Evolutionary conservation across 108 stramenopile species (phyloP), one percentile per base, ranked within the genome.

Genomic region (Cyclotella kingstonii): DNA sequence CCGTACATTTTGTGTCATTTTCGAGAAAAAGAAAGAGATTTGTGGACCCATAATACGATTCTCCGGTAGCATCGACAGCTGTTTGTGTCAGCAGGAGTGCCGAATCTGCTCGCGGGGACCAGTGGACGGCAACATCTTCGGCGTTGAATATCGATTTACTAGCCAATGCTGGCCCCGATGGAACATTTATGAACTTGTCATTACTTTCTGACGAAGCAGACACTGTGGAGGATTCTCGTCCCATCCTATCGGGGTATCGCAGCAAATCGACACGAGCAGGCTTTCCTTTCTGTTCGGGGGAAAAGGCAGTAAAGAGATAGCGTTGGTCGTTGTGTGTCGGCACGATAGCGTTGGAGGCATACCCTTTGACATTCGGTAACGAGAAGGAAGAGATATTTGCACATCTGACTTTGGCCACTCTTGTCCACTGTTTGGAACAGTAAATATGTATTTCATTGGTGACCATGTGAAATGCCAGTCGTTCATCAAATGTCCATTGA

Each of bases 11-110:
- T 21, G 5, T 26, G 39, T 70, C 73, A 22, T 79, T 78, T 21
- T 81, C 78, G 22, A 80, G 54, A 58, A 98, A 54, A 36, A 97
- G 79, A 65, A 80, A 95, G 0, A 98, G 48, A 29, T 89, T 83
- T 0, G 95, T 92, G 17, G 91, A 91, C 21, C 98, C 98, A 56
- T 98, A 98, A 73, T 98, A 98, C 10, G 87, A 90, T 64, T 87
- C 53, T 6, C 96, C 96, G 19, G 94, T 89, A 26, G 90, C 70
- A 83, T 98, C 97, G 5, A 98, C 91, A 5, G 89, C 61, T 14
- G 93, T 96, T 77, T 93, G 93, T 10, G 95, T 75, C 8, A 84
- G 72, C 33, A 95, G 66, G 46, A 95, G 59, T 19, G 90, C 89
- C 3, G 81, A 48, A 70, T 90, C 85, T 39, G 87, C 91, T 21